phyloP scores from a whole-genome alignment of 1,284 basidiomycete genomes.

The Rhodotorula glutinis region DNA sequence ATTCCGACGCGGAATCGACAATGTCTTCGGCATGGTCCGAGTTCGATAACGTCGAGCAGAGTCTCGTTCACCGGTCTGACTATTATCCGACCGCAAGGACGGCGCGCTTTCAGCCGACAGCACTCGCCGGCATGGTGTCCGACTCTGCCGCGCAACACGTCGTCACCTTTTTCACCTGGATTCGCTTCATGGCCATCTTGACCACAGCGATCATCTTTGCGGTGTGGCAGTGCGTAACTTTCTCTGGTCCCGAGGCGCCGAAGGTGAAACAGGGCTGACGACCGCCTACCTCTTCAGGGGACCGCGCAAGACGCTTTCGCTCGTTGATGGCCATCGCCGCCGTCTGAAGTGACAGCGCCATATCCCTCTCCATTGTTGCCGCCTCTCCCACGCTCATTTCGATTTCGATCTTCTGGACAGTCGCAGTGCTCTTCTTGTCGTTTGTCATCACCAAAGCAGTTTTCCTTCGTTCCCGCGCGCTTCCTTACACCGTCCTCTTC shows the following conservation, averaged over 20 bases:
- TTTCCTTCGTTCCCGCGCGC: too few relatives aligned
- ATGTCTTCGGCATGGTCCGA: conserved; percentile 9
- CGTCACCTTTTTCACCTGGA: conserved; percentile 24
- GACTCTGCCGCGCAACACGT: conserved; percentile 28
- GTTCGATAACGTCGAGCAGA: conserved; percentile 21
- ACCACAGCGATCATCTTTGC: conserved; percentile 29
- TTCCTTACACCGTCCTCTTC: too few relatives aligned
- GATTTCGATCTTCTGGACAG: not conserved
- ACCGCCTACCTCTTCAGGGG: conserved; percentile 3
- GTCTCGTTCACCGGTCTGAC: conserved; percentile 23
- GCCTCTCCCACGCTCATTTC: not conserved
- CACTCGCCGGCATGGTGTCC: conserved; percentile 21
- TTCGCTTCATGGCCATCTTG: conserved; percentile 31
- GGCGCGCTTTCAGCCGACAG: conserved; percentile 36
- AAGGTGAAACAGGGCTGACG: not conserved
- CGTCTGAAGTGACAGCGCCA: not conserved
- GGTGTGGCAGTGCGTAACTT: conserved; percentile 32
- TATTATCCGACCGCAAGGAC: conserved; percentile 38
- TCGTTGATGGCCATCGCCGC: conserved; percentile 3
- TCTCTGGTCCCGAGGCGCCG: not conserved
- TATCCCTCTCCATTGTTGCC: not conserved
- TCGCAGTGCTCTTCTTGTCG: too few relatives aligned
- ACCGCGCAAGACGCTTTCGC: conserved; percentile 21
- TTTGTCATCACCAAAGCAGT: too few relatives aligned
- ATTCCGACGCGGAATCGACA: conserved; percentile 7